Conservation (phyloP, 768 basidiomycete species). For the Crucibulum laeve region DNA sequence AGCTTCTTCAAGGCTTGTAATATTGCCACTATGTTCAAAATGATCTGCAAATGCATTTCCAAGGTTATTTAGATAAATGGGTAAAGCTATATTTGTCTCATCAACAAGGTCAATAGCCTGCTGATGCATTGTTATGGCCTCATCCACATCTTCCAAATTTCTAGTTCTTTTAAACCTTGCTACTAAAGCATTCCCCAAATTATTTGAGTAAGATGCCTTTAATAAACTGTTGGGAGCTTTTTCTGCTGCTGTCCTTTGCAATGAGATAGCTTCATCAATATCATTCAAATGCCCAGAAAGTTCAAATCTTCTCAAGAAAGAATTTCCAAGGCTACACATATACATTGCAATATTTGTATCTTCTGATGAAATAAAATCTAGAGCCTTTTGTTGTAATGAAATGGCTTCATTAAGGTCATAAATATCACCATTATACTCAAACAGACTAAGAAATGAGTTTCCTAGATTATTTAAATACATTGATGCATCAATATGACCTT, state of each 20-base stretch:
- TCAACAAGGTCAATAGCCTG: constrained; percentile 9
- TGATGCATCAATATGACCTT: not conserved
- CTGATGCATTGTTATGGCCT: constrained; percentile 6
- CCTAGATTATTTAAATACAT: constrained; percentile 1
- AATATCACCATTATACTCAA: not conserved
- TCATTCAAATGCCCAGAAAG: not conserved
- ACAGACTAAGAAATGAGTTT: not conserved
- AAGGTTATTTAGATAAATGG: too few relatives aligned
- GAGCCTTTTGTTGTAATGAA: not conserved
- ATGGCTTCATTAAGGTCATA: constrained; percentile 1
- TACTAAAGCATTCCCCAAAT: constrained; percentile 12
- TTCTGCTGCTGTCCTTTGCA: not conserved
- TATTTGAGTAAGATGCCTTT: not conserved
- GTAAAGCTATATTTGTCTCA: too few relatives aligned
- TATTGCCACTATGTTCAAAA: too few relatives aligned
- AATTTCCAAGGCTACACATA: not conserved
- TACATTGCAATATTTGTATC: not conserved
- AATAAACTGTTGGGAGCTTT: not conserved
- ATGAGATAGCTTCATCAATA: not conserved
- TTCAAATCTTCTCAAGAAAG: not conserved
- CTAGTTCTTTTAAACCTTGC: constrained; percentile 5
- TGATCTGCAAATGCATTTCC: too few relatives aligned
- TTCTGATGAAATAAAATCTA: not conserved
- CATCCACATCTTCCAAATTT: constrained; percentile 6
- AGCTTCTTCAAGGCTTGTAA: too few relatives aligned